Evolutionary conservation across 2,329 filamentous ascomycete species (phyloP), one percentile per base, ranked within the genome.

Genomic region (Penicillium sp.): DNA sequence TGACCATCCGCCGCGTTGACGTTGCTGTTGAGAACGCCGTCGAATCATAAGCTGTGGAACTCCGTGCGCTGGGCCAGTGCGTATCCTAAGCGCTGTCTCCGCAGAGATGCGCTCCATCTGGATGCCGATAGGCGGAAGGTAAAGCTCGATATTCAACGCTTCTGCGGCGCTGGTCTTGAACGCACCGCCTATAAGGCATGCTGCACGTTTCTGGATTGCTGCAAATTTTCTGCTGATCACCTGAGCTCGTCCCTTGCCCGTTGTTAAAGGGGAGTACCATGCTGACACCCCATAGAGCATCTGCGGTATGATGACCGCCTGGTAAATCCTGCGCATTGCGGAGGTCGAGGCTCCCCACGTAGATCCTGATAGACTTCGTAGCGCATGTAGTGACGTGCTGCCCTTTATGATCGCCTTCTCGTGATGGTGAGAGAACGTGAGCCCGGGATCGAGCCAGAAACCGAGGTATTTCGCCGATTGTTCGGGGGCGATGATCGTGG

Each of bases 361-460:
- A 2, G 45, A 59, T 0, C 45, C 49, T 1, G 29, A 35, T n/a
- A 59, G 51, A 1, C 33, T 37, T 1, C 35, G 23, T 4, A 63
- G 33, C 1, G 52, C 58, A 31, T 37, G 40, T 0, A 62, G 27
- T 6, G 29, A 58, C 1, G 33, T 7, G 0, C 41, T 51, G 2
- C 55, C 55, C 18, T 63, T 65, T 0, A 49, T 49, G 1, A 57
- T 27, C 0, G 49, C 41, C 15, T 58, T 56, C 0, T 48, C 23
- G 0, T 44, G 23, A 22, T 63, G 46, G 2, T 23, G 41, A 1
- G n/a, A 7, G 6, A 62, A 62, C 0, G 26, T 49, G 0, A 63
- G 56, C 6, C 26, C 7, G 4, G 53, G 48, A 18, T 63, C 54
- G 0, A 61, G 48, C 56, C 27, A 63, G 3, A 57, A 2, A 3